These are phyloP conservation scores for Lunularia cruciata DNA, from an alignment of 225 moss, liverwort and hornwort genomes.

Conservation along the genomic window DNA sequence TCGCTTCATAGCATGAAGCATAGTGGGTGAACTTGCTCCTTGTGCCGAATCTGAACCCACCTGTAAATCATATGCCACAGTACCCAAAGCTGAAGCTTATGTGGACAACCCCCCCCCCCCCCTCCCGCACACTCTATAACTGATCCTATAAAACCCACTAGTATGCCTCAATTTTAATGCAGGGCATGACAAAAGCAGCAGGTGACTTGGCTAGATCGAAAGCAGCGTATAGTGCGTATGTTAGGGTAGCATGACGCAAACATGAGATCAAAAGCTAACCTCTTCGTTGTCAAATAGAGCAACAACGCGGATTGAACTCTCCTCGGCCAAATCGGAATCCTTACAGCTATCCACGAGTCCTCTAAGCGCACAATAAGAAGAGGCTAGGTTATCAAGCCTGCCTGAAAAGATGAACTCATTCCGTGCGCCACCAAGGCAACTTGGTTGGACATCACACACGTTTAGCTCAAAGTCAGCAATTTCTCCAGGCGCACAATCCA, in stretches of 20 bases:
- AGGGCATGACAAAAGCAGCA: background rate
- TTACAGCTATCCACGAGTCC: slow-evolving; percentile 69
- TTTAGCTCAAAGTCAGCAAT: slow-evolving; percentile 89
- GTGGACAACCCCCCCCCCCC: no score
- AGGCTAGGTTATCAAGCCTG: slow-evolving; percentile 84
- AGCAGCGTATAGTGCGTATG: background rate
- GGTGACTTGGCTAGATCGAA: background rate
- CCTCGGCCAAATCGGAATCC: slow-evolving; percentile 56
- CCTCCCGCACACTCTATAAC: no score
- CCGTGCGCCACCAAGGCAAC: slow-evolving; percentile 79
- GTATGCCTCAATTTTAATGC: no score
- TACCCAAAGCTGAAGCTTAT: no score
- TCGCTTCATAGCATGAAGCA: slow-evolving; percentile 82
- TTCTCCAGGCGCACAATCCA: slow-evolving; percentile 70
- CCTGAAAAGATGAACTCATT: slow-evolving; percentile 89
- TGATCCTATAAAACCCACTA: no score
- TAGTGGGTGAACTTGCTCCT: slow-evolving; percentile 77
- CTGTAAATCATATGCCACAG: no score
- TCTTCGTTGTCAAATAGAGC: slow-evolving; percentile 90
- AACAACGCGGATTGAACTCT: slow-evolving; percentile 71
- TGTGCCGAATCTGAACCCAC: slow-evolving; percentile 89
- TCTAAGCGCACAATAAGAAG: slow-evolving; percentile 75
- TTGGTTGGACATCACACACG: slow-evolving; percentile 84
- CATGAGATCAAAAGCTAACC: slow-evolving; percentile 28
- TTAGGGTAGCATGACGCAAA: background rate